Conservation (phyloP, 257 asterid species). For the Rhazya stricta region DNA sequence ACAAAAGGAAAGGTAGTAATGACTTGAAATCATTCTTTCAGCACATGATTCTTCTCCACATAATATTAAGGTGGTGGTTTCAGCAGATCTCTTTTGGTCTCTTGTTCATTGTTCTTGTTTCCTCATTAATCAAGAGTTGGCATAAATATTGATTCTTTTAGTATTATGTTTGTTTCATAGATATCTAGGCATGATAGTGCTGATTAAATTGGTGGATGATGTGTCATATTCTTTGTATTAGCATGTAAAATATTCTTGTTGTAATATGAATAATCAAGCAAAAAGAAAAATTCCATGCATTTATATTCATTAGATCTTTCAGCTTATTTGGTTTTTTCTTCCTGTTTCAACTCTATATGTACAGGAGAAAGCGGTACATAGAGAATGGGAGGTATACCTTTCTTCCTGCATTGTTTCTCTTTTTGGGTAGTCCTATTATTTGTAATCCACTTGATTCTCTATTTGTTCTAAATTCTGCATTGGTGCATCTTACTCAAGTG, state of each 20-base stretch:
- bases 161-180: not conserved
- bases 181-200: not conserved
- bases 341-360: not conserved
- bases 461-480: too few species aligned
- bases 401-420: too few species aligned
- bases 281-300: not conserved
- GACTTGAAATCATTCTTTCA: not conserved
- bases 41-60: not conserved
- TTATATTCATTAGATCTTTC: not conserved
- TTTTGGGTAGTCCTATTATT: not conserved
- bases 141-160: not conserved
- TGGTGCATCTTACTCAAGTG: too few species aligned
- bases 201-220: conserved; percentile 2
- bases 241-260: not conserved
- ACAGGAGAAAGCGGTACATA: not conserved
- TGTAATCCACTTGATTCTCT: too few species aligned
- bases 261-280: not conserved
- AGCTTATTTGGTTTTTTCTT: not conserved
- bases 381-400: too few species aligned
- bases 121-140: not conserved
- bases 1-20: not conserved
- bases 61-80: not conserved
- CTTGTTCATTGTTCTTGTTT: not conserved
- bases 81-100: not conserved
- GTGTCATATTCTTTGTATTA: conserved; percentile 3